A percentile compares a stretch with the other conserved stretches of the same genome.
Conservation (phyloP, 1,139 yeast genomes). For the Arxiozyma slooffiae region DNA sequence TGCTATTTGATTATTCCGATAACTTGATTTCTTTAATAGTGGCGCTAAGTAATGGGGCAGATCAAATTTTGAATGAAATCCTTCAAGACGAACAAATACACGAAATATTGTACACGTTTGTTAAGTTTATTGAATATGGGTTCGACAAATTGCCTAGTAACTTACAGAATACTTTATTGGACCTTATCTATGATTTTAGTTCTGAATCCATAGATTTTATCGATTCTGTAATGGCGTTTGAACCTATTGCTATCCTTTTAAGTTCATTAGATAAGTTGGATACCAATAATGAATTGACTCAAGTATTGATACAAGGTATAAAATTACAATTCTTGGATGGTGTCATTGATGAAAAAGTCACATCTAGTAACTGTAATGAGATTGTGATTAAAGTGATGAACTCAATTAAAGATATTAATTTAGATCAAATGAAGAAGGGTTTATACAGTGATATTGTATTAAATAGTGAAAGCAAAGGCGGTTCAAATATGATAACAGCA, state of each 20-base stretch:
- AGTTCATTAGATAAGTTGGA: constrained; percentile 19
- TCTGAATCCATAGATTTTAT: constrained; percentile 55
- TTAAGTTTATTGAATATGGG: constrained; percentile 34
- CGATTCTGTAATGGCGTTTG: constrained; percentile 27
- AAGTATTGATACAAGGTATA: constrained; percentile 50
- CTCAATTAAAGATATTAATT: constrained; percentile 34
- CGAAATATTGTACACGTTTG: constrained; percentile 36
- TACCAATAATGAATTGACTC: constrained; percentile 37
- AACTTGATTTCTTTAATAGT: constrained; percentile 62
- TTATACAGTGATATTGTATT: constrained; percentile 5
- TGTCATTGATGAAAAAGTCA: constrained; percentile 12
- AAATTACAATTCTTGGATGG: constrained; percentile 48
- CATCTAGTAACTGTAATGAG: constrained; percentile 21
- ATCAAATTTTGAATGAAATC: constrained; percentile 47
- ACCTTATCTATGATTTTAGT: constrained; percentile 57
- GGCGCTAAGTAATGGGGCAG: constrained; percentile 57
- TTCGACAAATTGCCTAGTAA: constrained; percentile 33
- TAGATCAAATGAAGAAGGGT: constrained; percentile 28
- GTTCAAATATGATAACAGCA: neutral
- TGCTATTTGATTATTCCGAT: constrained; percentile 60
- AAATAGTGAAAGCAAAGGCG: neutral
- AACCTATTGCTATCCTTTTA: constrained; percentile 23
- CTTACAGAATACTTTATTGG: constrained; percentile 46
- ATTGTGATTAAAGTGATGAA: constrained; percentile 29
- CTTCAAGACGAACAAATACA: constrained; percentile 33